A percentile compares a stretch with the other conserved stretches of the same genome.
Conservation (phyloP, 441 rosid species). For the Omphalea diandra region DNA sequence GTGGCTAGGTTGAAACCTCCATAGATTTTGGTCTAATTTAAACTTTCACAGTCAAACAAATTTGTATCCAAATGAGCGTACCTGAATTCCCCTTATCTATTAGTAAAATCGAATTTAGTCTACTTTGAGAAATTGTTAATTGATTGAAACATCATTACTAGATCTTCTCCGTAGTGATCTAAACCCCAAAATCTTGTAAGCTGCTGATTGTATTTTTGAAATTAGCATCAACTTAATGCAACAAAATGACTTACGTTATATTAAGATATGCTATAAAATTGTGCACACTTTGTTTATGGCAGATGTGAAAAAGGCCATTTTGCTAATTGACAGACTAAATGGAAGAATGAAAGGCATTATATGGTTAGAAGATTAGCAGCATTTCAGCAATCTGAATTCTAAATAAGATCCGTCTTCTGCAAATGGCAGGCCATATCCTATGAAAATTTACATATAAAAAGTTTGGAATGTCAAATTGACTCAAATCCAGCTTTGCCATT, state of each 20-base stretch:
- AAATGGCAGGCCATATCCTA: conserved; percentile 15
- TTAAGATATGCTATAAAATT: background rate
- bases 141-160: too few species aligned
- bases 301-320: background rate
- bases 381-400: background rate
- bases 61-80: too few species aligned
- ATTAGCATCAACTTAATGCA: background rate
- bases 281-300: background rate
- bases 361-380: background rate
- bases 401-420: conserved; percentile 10
- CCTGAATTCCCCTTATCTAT: too few species aligned
- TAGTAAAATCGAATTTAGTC: too few species aligned
- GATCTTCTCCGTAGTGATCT: background rate
- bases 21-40: too few species aligned
- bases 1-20: too few species aligned
- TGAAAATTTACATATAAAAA: background rate
- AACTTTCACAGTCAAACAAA: too few species aligned
- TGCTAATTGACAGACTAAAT: background rate
- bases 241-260: background rate
- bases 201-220: background rate
- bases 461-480: conserved; percentile 4
- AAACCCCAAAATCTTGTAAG: background rate
- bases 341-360: background rate
- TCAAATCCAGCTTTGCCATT: conserved; percentile 25
- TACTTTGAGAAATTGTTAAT: too few species aligned